Base-by-base conservation (phyloP, 805 yeast genomes). In the Teunomyces lycoperdinae region DNA sequence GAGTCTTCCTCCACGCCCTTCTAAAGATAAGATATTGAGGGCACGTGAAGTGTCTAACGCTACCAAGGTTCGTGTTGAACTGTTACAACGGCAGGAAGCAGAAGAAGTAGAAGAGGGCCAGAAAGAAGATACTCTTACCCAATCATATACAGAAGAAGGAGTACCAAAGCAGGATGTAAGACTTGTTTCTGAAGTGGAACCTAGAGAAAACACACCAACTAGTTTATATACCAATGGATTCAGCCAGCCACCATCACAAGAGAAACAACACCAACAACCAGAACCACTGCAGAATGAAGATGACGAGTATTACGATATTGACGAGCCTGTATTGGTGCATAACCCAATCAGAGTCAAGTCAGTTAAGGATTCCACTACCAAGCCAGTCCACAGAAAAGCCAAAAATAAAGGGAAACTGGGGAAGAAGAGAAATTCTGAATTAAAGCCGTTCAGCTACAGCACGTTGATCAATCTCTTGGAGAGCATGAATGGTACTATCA, bases 401-500 rank as follows among this genome's bases (percentile, higher is more conserved):
- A 62, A 55, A 51, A 53, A 58, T 20, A 55, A 53, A 44, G 52
- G 51, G 50, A 55, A 52, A 32, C n/a, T 32, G 27, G 46, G 42
- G 32, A 50, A 45, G 10, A 47, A 47, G 36, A 9, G 48, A 4
- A 42, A 50, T 8, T 39, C 48, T 9, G 55, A 46, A 11, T 58
- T 63, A 41, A 70, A 66, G 46, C 77, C 77, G 13, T 73, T 73
- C 48, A 63, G 70, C 14, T 72, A 72, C 51, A 58, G 60, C 43
- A 72, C 85, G 0, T 64, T 81, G 30, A 79, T 82, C 9, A 73
- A 75, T 42, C 63, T 80, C 20, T 61, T 80, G 33, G 80, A 78
- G 55, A 79, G 84, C 35, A 78, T 81, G 43, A 83, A 81, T 58
- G 85, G 85, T 7, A 77, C 83, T 5, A 74, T 79, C 4, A 78